Base-by-base conservation (phyloP, 208 protist genomes). In the Acanthamoeba quina region DNA sequence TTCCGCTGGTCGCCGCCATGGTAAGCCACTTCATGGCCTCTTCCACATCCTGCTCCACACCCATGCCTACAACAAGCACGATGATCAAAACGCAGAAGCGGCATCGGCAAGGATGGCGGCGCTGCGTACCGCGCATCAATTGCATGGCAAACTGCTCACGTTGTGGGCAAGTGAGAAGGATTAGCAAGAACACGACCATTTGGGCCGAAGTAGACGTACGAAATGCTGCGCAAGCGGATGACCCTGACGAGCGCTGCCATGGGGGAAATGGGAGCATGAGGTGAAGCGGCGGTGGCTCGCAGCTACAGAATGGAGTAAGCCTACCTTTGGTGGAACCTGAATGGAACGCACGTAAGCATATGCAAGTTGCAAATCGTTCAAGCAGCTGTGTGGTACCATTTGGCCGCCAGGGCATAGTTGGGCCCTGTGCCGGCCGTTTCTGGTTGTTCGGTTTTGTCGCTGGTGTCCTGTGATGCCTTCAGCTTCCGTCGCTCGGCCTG, bases 401-500 rank as follows among this genome's bases (percentile, higher is more conserved):
- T 83, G 44, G 74, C 74, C 5, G 74, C 74, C 74, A 83, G 17
- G 9, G 74, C 74, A 11, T 83, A 83, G 74, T 83, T 83, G 11
- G 74, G 26, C 6, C 74, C 47, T 7, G 26, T 9, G 31, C 29
- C 37, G 1, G 37, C 44, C 19, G 11, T 49, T 17, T 86, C 44
- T 17, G 44, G 7, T n/a, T 86, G 19, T 10, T 86, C 1, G 1
- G 44, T 37, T 68, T 90, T 7, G 5, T 34, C 83, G 3, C 70
- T 52, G 15, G 70, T 9, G 10, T 64, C 34, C 3, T 17, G 15
- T 5, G 47, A 19, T 90, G 54, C 5, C 41, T 90, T 90, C 0
- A 90, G 83, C 62, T 72, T 90, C 34, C 37, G 58, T 70, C 83
- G 54, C 62, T 90, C 83, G 1, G n/a, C 83, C 83, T 90, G 47